Base-by-base conservation (phyloP, 202 grass and related monocot genomes). In the Setaria italica region DNA sequence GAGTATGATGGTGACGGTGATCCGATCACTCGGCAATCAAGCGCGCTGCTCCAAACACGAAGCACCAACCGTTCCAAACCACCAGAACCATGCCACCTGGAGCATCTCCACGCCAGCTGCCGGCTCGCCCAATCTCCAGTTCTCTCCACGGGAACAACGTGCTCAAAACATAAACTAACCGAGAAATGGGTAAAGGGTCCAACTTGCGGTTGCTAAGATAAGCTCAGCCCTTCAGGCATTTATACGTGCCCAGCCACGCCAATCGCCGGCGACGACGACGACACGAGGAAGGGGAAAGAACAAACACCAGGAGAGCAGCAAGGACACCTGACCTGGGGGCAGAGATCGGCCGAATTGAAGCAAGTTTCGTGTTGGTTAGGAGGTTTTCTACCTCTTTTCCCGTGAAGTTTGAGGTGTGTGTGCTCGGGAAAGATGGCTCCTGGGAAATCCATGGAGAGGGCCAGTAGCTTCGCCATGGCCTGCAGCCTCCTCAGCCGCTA, bases 401-500 rank as follows among this genome's bases (percentile, higher is more conserved):
- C 64, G 74, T 62, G 65, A 53, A 62, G 67, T 65, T 65, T 70
- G 64, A 62, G 67, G 7, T 25, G 60, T 2, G 11, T 0, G 9
- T 0, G 25, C 41, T 8, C 46, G 55, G 49, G 33, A 66, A 77
- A 41, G 66, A 84, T 88, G 80, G 56, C 87, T 74, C 20, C 87
- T 1, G 87, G 59, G 57, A 84, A 78, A 45, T 58, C 81, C 17
- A 77, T 80, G 67, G 90, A 92, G 70, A 94, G 64, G 62, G 68
- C 75, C 58, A 94, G 56, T 82, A 94, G 42, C 88, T 94, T 94
- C 70, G 87, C 90, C 62, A 88, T 90, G 88, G 82, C 87, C 34
- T 94, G 92, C 85, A 94, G 53, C 80, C 74, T 90, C 20, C 70
- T 95, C 66, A 95, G 93, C 63, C 86, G 85, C 63, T 95, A 91